A percentile compares a stretch with the other conserved stretches of the same genome.
These are phyloP conservation scores for Fusarium multiceps DNA, from an alignment of 2,329 filamentous ascomycete species.

Conservation along the genomic window DNA sequence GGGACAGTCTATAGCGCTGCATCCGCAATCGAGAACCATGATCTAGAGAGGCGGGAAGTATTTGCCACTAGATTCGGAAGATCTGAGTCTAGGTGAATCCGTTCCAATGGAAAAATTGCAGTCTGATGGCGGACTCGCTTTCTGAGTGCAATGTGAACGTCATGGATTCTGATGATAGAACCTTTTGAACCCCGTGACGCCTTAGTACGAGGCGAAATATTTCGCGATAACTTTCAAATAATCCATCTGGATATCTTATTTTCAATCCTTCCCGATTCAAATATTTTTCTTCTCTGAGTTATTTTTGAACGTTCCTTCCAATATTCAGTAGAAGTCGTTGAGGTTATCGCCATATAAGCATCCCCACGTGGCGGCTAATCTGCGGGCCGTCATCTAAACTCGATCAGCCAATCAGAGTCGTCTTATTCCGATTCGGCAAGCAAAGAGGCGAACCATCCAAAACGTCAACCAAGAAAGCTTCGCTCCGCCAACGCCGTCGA, in stretches of 20 bases:
- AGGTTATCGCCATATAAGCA: slow-evolving; percentile 22
- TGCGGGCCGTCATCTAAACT: slow-evolving; percentile 22
- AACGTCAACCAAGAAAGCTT: slow-evolving; percentile 47
- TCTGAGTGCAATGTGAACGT: slow-evolving; percentile 20
- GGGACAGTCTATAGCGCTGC: not conserved
- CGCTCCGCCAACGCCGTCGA: slow-evolving; percentile 27
- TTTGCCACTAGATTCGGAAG: slow-evolving; percentile 11
- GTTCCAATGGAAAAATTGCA: not conserved
- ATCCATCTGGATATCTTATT: no score
- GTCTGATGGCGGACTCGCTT: not conserved
- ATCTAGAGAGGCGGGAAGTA: not conserved
- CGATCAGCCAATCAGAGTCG: slow-evolving; percentile 47
- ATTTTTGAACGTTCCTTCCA: not conserved
- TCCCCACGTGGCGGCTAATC: slow-evolving; percentile 46
- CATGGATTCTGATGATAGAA: slow-evolving; percentile 10
- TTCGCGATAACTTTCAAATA: not conserved
- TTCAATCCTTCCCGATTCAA: not conserved
- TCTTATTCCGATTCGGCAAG: slow-evolving; percentile 45
- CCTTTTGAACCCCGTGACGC: slow-evolving; percentile 8
- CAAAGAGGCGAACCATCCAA: slow-evolving; percentile 48
- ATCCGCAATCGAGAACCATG: not conserved
- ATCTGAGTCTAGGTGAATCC: not conserved
- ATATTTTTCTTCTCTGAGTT: not conserved
- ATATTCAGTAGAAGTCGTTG: not conserved
- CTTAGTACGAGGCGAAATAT: slow-evolving; percentile 5